A percentile compares a stretch with the other conserved stretches of the same genome.
These are phyloP conservation scores for Prorocentrum cordatum DNA, from an alignment of 169 alveolate species.

Conservation along the genomic window DNA sequence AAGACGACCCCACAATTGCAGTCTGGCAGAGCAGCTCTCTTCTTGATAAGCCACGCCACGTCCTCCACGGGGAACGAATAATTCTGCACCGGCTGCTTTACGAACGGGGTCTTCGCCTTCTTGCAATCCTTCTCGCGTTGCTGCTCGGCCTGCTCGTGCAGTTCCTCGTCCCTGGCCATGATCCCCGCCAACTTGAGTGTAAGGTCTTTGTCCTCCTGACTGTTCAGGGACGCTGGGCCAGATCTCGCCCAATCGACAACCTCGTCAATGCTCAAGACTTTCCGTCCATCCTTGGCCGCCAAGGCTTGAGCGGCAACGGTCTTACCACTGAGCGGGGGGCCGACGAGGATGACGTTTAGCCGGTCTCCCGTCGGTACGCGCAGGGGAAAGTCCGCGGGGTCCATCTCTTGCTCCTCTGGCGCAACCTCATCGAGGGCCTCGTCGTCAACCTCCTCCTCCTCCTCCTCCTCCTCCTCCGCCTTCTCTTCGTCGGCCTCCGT, in stretches of 20 bases:
- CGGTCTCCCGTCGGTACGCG: slow-evolving; percentile 30
- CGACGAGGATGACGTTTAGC: slow-evolving; percentile 70
- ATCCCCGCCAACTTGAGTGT: not conserved
- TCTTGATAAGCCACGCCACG: not conserved
- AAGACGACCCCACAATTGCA: slow-evolving; percentile 24
- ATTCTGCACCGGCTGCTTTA: not conserved
- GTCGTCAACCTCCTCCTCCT: slow-evolving; percentile 7
- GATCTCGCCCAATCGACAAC: slow-evolving; percentile 47
- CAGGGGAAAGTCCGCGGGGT: slow-evolving; percentile 33
- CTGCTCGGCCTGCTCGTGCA: slow-evolving; percentile 45
- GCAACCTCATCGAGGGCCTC: no score
- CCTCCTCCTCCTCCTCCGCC: slow-evolving; percentile 5
- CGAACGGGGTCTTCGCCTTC: not conserved
- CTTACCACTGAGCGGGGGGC: slow-evolving; percentile 72
- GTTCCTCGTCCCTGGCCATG: slow-evolving; percentile 11
- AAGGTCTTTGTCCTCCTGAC: not conserved
- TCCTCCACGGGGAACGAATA: slow-evolving; percentile 19
- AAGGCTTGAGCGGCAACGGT: not conserved
- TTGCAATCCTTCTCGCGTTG: not conserved
- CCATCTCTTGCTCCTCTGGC: slow-evolving; percentile 36
- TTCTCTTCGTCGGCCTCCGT: slow-evolving; percentile 23
- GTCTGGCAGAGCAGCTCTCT: slow-evolving; percentile 5
- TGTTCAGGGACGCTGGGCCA: not conserved
- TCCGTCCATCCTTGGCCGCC: not conserved
- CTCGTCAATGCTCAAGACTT: no score